Evolutionary conservation across 2,329 filamentous ascomycete genomes (phyloP).

Genomic region (Furcasterigmium sp.): DNA sequence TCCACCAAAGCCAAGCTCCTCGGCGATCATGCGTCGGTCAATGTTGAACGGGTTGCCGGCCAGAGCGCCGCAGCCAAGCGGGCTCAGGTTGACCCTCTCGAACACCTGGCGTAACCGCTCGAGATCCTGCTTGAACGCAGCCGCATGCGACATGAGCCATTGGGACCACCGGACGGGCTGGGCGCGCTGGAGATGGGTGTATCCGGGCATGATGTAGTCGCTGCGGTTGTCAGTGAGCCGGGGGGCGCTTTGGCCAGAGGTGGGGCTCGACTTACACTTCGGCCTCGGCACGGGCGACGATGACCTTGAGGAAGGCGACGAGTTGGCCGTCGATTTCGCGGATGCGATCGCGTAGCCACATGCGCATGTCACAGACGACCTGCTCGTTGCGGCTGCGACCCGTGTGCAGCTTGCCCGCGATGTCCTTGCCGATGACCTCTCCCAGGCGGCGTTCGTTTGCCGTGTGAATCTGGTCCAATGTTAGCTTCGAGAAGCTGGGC

Average conservation of each 20-base stretch:
- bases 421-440: slow-evolving; percentile 65
- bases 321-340: slow-evolving; percentile 17
- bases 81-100: slow-evolving; percentile 66
- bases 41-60: slow-evolving; percentile 80
- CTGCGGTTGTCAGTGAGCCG: slow-evolving; percentile 33
- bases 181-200: slow-evolving; percentile 82
- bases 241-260: slow-evolving; percentile 10
- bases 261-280: slow-evolving; percentile 19
- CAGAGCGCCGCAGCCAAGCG: slow-evolving; percentile 71
- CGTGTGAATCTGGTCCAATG: slow-evolving; percentile 40
- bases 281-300: slow-evolving; percentile 15
- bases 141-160: slow-evolving; percentile 72
- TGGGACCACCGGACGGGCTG: slow-evolving; percentile 77
- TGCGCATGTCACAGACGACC: slow-evolving; percentile 66
- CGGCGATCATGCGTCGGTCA: slow-evolving; percentile 71
- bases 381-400: slow-evolving; percentile 68
- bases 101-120: slow-evolving; percentile 70
- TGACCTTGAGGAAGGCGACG: slow-evolving; percentile 16
- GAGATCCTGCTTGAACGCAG: slow-evolving; percentile 67
- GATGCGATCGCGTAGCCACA: slow-evolving; percentile 44
- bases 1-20: slow-evolving; percentile 75
- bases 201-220: slow-evolving; percentile 77
- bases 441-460: slow-evolving; percentile 53
- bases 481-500: slow-evolving; percentile 12
- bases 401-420: slow-evolving; percentile 68